Base-by-base conservation (phyloP, 805 yeast genomes). In the Wilhelminamyces savonicus region DNA sequence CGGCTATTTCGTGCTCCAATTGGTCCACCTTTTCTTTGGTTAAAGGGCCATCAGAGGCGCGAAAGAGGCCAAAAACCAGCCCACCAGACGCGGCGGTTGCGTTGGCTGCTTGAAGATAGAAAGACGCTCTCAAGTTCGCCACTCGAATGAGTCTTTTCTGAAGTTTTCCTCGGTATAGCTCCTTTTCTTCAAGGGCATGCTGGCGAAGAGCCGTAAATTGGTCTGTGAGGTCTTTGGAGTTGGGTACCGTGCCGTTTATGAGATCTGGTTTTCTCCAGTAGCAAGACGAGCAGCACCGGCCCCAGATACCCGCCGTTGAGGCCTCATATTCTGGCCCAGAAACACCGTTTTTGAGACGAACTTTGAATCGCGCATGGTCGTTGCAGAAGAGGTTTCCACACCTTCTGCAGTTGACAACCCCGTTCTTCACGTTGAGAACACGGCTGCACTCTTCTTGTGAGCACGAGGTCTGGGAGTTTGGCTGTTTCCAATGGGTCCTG, bases 321-420 rank as follows among this genome's bases (percentile, higher is more conserved):
- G 46, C 28, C 26, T 48, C 53, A 41, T 57, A 61, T 16, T 42
- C 43, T 1, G 65, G 59, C 34, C 71, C 71, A 7, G 59, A 41
- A 0, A 80, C 75, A 2, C 56, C 43, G n/a, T 52, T 43, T 36
- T 70, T 54, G 12, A 86, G 55, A 43, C 67, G 72, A 26, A 76
- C 65, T 30, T 67, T 61, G 41, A 64, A 76, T 29, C 58, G 49
- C 3, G 86, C 63, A 54, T 87, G 95, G 17, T 50, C 53, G 35
- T 69, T 69, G 50, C 96, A 86, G 47, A 56, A 84, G 12, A 86
- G 50, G 16, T 62, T 46, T 0, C 95, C 95, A 56, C 95, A 87
- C 40, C 71, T 72, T 15, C 90, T 58, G 53, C 95, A 84, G 49
- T 85, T 80, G 5, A 74, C 73, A 2, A 68, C 53, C 0, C 82